A percentile compares a stretch with the other conserved stretches of the same genome.
These are phyloP conservation scores for Capronia coronata DNA, from an alignment of 2,329 filamentous ascomycete species.

Conservation along the genomic window DNA sequence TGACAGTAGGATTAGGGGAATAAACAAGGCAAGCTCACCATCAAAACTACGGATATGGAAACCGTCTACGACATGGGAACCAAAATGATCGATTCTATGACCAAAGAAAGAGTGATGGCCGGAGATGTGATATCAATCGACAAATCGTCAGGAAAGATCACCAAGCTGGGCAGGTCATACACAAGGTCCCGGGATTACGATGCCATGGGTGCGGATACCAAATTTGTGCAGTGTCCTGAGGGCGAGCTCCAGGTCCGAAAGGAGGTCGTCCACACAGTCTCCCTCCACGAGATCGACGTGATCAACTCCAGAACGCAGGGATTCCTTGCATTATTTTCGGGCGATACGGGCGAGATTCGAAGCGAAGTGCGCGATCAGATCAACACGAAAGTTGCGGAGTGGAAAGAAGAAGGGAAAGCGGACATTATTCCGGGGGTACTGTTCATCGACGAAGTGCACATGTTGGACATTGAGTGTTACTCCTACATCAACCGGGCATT, in stretches of 20 bases:
- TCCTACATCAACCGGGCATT: conserved; percentile 96
- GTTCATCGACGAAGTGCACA: conserved; percentile 98
- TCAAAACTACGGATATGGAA: conserved; percentile 99
- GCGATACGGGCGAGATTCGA: conserved; percentile 94
- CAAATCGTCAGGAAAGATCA: conserved; percentile 97
- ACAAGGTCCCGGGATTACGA: conserved; percentile 96
- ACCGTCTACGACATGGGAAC: conserved; percentile 99
- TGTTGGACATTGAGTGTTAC: conserved; percentile 99
- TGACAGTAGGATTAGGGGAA: conserved; percentile 53
- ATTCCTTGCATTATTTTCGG: conserved; percentile 93
- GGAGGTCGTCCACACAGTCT: conserved; percentile 94
- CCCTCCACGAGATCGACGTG: conserved; percentile 95
- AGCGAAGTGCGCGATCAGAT: conserved; percentile 98
- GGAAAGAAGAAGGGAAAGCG: conserved; percentile 98
- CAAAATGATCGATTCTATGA: conserved; percentile 99
- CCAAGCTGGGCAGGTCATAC: conserved; percentile 90
- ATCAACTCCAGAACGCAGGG: conserved; percentile 99
- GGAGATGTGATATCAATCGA: conserved; percentile 98
- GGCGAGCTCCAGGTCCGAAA: conserved; percentile 95
- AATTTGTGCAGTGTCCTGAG: conserved; percentile 95
- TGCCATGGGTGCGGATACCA: conserved; percentile 96
- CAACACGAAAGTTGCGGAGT: conserved; percentile 97
- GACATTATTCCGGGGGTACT: conserved; percentile 95
- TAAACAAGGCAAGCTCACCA: conserved; percentile 97
- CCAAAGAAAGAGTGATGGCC: conserved; percentile 97